A percentile compares a stretch with the other conserved stretches of the same genome.
These are phyloP conservation scores for Eimeria brunetti DNA, from an alignment of 169 alveolate species.

Conservation along the genomic window DNA sequence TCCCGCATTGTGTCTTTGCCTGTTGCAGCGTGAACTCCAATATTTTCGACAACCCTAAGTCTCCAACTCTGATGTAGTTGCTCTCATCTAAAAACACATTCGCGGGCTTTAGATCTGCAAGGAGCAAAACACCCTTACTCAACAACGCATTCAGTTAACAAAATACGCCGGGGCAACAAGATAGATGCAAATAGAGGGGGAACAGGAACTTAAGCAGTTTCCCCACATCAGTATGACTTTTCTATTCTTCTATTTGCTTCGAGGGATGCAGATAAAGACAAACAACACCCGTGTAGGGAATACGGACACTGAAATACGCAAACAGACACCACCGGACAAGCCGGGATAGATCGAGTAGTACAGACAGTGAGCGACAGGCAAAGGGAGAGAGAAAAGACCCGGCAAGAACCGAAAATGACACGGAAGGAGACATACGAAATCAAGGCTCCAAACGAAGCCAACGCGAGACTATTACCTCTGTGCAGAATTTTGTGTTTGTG, in stretches of 20 bases:
- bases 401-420: not conserved
- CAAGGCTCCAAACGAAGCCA: too few species aligned
- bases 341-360: not conserved
- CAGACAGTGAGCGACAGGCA: not conserved
- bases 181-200: not conserved
- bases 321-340: not conserved
- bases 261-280: not conserved
- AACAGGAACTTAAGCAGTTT: not conserved
- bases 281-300: not conserved
- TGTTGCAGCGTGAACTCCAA: conserved; percentile 95
- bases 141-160: not conserved
- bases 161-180: not conserved
- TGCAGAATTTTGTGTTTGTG: conserved; percentile 94
- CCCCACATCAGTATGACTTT: not conserved
- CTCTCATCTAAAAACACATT: conserved; percentile 94
- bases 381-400: not conserved
- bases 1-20: conserved; percentile 98
- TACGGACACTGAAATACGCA: not conserved
- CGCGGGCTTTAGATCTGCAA: conserved; percentile 91
- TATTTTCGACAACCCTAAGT: conserved; percentile 96
- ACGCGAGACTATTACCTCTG: conserved; percentile 86
- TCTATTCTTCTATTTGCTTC: not conserved
- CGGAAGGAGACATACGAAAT: too few species aligned
- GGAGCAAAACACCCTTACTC: not conserved
- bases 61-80: conserved; percentile 94